Evolutionary conservation across 2,329 filamentous ascomycete species (phyloP).

Genomic region (Colletotrichum godetiae): DNA sequence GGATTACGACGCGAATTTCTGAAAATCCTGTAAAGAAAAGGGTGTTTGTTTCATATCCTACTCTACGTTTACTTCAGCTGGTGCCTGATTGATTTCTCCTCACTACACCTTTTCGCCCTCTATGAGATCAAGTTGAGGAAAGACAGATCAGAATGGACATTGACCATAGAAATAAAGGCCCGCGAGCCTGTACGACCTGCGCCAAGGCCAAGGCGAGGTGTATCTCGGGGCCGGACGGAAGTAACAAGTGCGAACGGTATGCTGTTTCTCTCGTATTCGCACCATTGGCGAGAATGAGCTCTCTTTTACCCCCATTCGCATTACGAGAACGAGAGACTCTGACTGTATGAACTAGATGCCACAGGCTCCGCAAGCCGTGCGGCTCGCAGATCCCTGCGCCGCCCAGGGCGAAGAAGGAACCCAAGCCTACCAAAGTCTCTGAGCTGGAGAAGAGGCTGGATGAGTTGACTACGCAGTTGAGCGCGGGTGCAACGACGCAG

Average conservation of each 20-base stretch:
- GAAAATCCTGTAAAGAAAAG: not conserved
- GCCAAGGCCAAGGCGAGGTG: conserved; percentile 65
- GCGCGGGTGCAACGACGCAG: conserved; percentile 40
- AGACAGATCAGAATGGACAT: conserved; percentile 15
- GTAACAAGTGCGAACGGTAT: conserved; percentile 60
- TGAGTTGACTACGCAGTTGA: conserved; percentile 59
- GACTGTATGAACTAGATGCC: conserved; percentile 49
- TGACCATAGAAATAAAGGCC: conserved; percentile 49
- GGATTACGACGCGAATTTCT: conserved; percentile 18
- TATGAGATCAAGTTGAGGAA: not conserved
- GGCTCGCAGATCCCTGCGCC: conserved; percentile 59
- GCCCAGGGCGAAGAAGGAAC: conserved; percentile 57
- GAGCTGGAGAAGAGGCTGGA: conserved; percentile 63
- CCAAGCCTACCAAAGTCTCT: conserved; percentile 60
- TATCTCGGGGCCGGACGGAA: conserved; percentile 52
- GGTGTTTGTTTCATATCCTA: not conserved
- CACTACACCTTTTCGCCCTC: not conserved
- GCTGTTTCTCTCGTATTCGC: conserved; percentile 20
- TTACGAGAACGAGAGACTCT: not conserved
- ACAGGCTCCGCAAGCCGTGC: conserved; percentile 60
- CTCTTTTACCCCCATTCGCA: too few species aligned
- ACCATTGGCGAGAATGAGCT: too few species aligned
- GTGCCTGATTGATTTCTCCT: not conserved
- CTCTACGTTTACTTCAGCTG: not conserved
- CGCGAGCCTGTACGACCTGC: conserved; percentile 62